These are phyloP conservation scores for Micractinium sp. DNA, from an alignment of 139 green algal species.

Conservation along the genomic window DNA sequence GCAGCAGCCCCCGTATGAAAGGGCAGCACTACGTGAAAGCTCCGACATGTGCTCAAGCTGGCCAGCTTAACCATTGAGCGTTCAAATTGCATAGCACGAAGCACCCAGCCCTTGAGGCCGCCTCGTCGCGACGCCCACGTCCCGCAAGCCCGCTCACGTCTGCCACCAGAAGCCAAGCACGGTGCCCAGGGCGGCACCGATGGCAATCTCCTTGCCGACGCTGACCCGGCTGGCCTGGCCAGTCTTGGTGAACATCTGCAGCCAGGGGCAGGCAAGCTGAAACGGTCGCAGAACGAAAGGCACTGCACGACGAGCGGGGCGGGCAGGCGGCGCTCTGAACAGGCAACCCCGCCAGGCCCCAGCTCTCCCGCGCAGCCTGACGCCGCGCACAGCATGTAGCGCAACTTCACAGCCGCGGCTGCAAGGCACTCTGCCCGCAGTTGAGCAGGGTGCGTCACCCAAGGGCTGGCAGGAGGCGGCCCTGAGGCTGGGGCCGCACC, in stretches of 20 bases:
- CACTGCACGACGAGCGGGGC: neutral
- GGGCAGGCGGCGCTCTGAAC: neutral
- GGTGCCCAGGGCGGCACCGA: conserved; percentile 21
- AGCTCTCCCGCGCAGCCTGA: neutral
- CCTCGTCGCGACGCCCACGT: neutral
- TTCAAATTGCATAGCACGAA: neutral
- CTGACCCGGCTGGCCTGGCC: conserved; percentile 41
- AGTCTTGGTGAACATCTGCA: conserved; percentile 58
- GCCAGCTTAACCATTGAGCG: too few species aligned
- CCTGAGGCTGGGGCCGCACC: neutral
- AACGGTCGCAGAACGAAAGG: neutral
- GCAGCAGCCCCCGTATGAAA: neutral
- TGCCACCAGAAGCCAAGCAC: conserved; percentile 29
- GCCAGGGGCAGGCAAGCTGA: neutral
- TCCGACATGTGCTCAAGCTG: neutral
- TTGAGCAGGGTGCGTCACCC: neutral
- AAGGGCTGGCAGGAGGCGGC: neutral
- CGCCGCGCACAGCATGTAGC: neutral
- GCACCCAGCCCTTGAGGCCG: neutral
- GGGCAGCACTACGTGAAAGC: neutral
- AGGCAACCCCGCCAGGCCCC: neutral
- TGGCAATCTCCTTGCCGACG: conserved; percentile 49
- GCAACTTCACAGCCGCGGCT: neutral
- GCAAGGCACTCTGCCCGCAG: neutral
- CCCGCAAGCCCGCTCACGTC: conserved; percentile 17